Conservation (phyloP, 1,284 basidiomycete species). For the Mycena sp. region DNA sequence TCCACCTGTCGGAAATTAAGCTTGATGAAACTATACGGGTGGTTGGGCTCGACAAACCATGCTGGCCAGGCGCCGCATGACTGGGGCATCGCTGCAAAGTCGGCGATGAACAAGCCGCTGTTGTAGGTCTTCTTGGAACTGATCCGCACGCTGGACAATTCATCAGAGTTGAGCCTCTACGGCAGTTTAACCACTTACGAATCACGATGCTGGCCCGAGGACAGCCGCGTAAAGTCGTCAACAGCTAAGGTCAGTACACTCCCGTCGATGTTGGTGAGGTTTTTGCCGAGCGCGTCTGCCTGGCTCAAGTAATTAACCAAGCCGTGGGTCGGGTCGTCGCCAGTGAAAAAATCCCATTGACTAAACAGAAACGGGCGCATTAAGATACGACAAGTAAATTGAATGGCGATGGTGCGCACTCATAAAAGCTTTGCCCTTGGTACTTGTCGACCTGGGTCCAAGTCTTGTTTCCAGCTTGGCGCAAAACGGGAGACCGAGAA, state of each 20-base stretch:
- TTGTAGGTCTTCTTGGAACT: conserved; percentile 22
- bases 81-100: conserved; percentile 26
- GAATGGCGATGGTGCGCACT: neutral
- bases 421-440: conserved; percentile 21
- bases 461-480: conserved; percentile 11
- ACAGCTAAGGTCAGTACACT: conserved; percentile 14
- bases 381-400: neutral
- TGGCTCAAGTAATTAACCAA: conserved; percentile 19
- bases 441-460: conserved; percentile 25
- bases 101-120: conserved; percentile 28
- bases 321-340: conserved; percentile 25
- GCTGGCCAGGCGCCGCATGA: conserved; percentile 26
- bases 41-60: neutral
- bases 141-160: conserved; percentile 24
- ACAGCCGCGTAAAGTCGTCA: conserved; percentile 18
- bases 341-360: conserved; percentile 19
- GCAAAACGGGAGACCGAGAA: neutral
- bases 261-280: conserved; percentile 11
- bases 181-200: conserved; percentile 12
- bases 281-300: conserved; percentile 15
- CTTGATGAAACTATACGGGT: neutral
- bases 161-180: neutral
- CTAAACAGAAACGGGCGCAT: neutral
- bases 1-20: conserved; percentile 33
- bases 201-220: conserved; percentile 13